Evolutionary conservation across 2,329 filamentous ascomycete genomes (phyloP).

Genomic region (Chrysoporthe austroafricana): DNA sequence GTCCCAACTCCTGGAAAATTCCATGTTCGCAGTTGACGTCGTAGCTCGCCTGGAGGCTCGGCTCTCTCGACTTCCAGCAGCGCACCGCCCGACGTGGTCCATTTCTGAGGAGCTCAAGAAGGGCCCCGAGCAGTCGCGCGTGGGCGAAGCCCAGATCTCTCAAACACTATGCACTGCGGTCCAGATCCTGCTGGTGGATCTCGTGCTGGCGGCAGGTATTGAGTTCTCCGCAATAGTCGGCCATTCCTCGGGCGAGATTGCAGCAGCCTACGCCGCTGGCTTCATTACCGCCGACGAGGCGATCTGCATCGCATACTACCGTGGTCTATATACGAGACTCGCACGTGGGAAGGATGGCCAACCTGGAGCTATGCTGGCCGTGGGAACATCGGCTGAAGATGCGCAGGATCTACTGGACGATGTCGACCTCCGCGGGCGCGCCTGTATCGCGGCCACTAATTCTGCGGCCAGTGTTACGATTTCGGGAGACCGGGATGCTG

Average conservation of each 20-base stretch:
- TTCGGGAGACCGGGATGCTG: slow-evolving; percentile 30
- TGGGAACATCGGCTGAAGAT: background rate
- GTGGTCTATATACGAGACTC: slow-evolving; percentile 11
- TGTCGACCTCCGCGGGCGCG: slow-evolving; percentile 31
- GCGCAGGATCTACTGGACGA: slow-evolving; percentile 28
- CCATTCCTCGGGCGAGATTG: slow-evolving; percentile 32
- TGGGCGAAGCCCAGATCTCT: background rate
- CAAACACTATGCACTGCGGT: slow-evolving; percentile 41
- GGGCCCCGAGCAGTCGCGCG: too few species aligned
- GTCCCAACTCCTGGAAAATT: too few species aligned
- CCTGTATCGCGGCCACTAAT: slow-evolving; percentile 35
- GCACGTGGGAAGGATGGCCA: background rate
- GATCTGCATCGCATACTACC: slow-evolving; percentile 33
- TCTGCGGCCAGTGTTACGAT: slow-evolving; percentile 35
- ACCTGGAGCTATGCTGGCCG: slow-evolving; percentile 7
- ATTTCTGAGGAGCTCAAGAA: too few species aligned
- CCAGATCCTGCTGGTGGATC: slow-evolving; percentile 42
- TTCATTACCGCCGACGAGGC: slow-evolving; percentile 27
- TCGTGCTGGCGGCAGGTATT: slow-evolving; percentile 34
- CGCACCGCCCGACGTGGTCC: slow-evolving; percentile 7
- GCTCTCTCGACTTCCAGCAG: background rate
- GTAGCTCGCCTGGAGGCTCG: background rate
- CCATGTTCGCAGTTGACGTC: too few species aligned
- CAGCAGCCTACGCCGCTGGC: background rate
- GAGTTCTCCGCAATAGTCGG: slow-evolving; percentile 34